Evolutionary conservation across 106 monocot genomes (phyloP).

Genomic region (Posidonia australis): DNA sequence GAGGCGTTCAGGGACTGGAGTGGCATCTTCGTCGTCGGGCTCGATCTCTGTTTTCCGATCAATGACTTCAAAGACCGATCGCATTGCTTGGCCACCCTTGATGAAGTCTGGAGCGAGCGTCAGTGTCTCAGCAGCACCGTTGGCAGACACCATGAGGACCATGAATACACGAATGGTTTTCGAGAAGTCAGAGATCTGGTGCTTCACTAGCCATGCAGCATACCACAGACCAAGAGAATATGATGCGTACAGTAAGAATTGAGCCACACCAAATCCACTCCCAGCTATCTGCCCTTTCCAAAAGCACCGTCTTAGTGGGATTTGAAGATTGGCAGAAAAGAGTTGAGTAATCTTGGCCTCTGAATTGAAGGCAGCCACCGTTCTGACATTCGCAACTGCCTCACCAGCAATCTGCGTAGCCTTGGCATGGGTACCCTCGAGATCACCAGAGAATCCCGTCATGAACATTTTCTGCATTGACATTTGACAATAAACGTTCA

Average conservation of each 20-base stretch:
- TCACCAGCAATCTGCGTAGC: conserved; percentile 96
- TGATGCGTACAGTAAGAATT: conserved; percentile 86
- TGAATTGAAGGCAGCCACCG: conserved; percentile 92
- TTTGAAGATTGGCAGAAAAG: conserved; percentile 49
- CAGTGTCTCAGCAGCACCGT: conserved; percentile 92
- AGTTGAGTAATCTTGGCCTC: conserved; percentile 62
- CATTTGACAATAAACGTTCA: no score
- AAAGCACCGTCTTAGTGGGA: conserved; percentile 90
- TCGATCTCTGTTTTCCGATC: conserved; percentile 89
- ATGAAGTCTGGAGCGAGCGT: conserved; percentile 94
- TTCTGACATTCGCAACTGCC: conserved; percentile 80
- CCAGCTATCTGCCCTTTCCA: conserved; percentile 99
- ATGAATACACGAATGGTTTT: conserved; percentile 95
- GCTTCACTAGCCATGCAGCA: conserved; percentile 87
- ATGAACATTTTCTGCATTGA: conserved; percentile 99
- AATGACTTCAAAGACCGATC: conserved; percentile 70
- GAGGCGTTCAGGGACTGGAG: conserved; percentile 47
- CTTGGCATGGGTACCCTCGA: conserved; percentile 64
- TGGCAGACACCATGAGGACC: conserved; percentile 99
- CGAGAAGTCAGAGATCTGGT: conserved; percentile 90
- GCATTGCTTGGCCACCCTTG: conserved; percentile 88
- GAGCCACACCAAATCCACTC: conserved; percentile 78
- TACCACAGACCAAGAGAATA: conserved; percentile 94
- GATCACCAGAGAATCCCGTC: conserved; percentile 87
- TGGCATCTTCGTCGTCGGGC: conserved; percentile 67